A percentile compares a stretch with the other conserved stretches of the same genome.
phyloP scores from a whole-genome alignment of 345 rosid genomes.

The Dovyalis caffra region DNA sequence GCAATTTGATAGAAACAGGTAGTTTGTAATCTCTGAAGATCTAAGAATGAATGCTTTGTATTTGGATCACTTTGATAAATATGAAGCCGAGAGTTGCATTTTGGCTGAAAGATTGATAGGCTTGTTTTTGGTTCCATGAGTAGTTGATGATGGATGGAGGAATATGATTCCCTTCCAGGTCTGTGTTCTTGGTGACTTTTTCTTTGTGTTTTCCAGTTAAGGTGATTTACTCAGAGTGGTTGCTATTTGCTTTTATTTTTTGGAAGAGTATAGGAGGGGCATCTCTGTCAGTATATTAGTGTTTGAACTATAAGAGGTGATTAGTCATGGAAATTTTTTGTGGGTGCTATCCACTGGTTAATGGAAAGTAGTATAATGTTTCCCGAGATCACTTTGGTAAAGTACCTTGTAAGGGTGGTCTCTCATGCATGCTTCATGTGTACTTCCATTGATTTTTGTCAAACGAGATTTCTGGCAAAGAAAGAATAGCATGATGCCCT shows the following conservation, averaged over 20 bases:
- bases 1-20: no score
- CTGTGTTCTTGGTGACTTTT: not conserved
- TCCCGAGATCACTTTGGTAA: not conserved
- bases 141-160: not conserved
- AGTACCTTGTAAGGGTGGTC: not conserved
- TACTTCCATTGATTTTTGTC: not conserved
- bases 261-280: no score
- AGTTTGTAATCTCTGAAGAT: not conserved
- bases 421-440: not conserved
- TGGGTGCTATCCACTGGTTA: slow-evolving; percentile 2
- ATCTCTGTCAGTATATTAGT: not conserved
- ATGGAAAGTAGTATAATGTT: not conserved
- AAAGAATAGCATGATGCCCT: not conserved
- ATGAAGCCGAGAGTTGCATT: not conserved
- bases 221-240: not conserved
- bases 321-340: no score
- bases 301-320: not conserved
- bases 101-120: not conserved
- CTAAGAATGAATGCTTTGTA: not conserved
- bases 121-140: not conserved
- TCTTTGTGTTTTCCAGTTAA: slow-evolving; percentile 7
- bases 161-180: not conserved
- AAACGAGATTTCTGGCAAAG: not conserved
- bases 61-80: not conserved
- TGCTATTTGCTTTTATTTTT: not conserved